Evolutionary conservation across 805 yeast genomes (phyloP).

Genomic region (Novakomyces olei): DNA sequence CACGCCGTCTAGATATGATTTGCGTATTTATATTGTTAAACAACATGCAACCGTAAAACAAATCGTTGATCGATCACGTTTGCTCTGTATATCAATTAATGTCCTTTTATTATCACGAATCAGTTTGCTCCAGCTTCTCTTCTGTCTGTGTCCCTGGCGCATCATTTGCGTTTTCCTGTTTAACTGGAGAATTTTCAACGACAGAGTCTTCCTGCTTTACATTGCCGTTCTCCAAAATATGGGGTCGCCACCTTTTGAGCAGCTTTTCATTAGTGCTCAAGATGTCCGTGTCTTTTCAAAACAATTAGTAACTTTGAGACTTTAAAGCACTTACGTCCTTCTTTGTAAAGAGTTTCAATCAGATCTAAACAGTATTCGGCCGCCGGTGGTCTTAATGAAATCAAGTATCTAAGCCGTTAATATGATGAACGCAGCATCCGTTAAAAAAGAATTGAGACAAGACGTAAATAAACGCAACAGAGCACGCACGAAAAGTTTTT

Average conservation of each 20-base stretch:
- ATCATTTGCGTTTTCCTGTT: too few species aligned
- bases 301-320: not conserved
- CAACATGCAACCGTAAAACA: too few species aligned
- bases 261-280: not conserved
- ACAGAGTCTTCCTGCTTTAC: not conserved
- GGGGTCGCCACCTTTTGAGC: conserved; percentile 2
- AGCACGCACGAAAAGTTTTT: too few species aligned
- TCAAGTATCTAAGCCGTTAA: conserved; percentile 31
- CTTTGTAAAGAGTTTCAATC: conserved; percentile 13
- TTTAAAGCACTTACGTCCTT: conserved; percentile 7
- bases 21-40: too few species aligned
- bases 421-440: too few species aligned
- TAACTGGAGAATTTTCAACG: not conserved
- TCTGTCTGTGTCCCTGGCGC: too few species aligned
- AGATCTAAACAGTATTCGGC: conserved; percentile 22
- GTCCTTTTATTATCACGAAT: too few species aligned
- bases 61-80: too few species aligned
- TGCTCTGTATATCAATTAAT: too few species aligned
- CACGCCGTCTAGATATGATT: too few species aligned
- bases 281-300: not conserved
- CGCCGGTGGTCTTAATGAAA: conserved; percentile 82
- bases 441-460: not conserved
- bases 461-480: too few species aligned
- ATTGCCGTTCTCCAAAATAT: not conserved
- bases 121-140: too few species aligned